phyloP scores from a whole-genome alignment of 2,329 filamentous ascomycete genomes.

The Microascus cirrosus region DNA sequence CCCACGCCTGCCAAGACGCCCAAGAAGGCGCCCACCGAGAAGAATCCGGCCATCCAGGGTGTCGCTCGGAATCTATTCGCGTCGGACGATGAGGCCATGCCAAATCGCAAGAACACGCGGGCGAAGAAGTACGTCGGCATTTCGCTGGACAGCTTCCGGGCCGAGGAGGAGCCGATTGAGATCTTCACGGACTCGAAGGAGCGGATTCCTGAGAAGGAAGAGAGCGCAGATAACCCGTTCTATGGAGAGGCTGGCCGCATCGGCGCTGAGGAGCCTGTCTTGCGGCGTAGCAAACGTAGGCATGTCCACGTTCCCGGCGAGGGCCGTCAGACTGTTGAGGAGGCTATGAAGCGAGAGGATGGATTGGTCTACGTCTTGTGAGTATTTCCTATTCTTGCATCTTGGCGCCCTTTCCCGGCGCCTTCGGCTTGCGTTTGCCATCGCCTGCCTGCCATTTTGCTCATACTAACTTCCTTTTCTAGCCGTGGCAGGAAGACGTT shows the following conservation, averaged over 20 bases:
- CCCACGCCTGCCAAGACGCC: conserved; percentile 73
- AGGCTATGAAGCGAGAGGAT: conserved; percentile 54
- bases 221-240: conserved; percentile 63
- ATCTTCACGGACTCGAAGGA: conserved; percentile 78
- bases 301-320: conserved; percentile 44
- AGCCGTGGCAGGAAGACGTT: conserved; percentile 75
- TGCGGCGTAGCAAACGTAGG: conserved; percentile 44
- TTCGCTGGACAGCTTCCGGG: conserved; percentile 46
- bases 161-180: conserved; percentile 48
- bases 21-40: conserved; percentile 45
- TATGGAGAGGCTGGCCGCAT: conserved; percentile 32
- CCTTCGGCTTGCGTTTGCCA: neutral
- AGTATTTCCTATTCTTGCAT: conserved; percentile 26
- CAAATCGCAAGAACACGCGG: conserved; percentile 46
- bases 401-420: neutral
- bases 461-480: conserved; percentile 12
- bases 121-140: conserved; percentile 45
- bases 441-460: neutral
- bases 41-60: conserved; percentile 37
- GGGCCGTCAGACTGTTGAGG: conserved; percentile 47
- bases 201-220: conserved; percentile 56
- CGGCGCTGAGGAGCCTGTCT: conserved; percentile 24
- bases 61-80: conserved; percentile 53
- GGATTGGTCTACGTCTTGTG: conserved; percentile 71
- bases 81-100: conserved; percentile 45